Base-by-base conservation (phyloP, 2,329 filamentous ascomycete species). In the Cladosporium sp. region DNA sequence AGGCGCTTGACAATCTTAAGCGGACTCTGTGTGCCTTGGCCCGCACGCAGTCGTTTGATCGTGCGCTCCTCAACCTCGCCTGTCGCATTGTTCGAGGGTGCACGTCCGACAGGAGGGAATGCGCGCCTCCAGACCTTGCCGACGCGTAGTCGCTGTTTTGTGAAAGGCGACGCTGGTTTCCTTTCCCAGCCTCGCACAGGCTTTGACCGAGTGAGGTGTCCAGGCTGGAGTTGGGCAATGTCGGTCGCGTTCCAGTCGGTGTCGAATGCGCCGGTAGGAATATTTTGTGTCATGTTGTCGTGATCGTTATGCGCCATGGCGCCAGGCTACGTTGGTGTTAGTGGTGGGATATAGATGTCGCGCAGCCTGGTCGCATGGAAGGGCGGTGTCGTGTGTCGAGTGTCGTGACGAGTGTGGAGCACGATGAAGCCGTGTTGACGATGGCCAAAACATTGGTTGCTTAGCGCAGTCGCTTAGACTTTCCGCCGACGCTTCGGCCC, bases 121-220 rank as follows among this genome's bases (percentile, higher is more conserved):
- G 62, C 54, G 51, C 78, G 71, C 54, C 77, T 77, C 78, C 78
- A 81, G 36, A 82, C 75, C 63, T 78, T 79, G 9, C 67, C 67
- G 12, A 67, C 64, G 11, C 64, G 61, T 28, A 70, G 59, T 28
- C 63, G 63, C n/a, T 60, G 58, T 61, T 75, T 75, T 19, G 74
- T 70, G 56, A 73, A 71, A 12, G 76, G 76, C 12, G 73, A 73
- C 59, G 76, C 69, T 6, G 77, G 75, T 58, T 73, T 74, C 51
- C 79, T 74, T 58, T 82, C 79, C 78, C 78, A 82, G 49, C 72
- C 79, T 49, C 78, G 76, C 17, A 74, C 76, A 3, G 75, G 70
- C 51, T 74, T 76, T 14, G 73, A 65, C 28, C 79, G 63, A 15
- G 75, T 71, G 4, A 80, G 67, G 34, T 75, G 69, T 40, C 62